Evolutionary conservation across 306 rosid species (phyloP).

Genomic region (Trifolium repens): DNA sequence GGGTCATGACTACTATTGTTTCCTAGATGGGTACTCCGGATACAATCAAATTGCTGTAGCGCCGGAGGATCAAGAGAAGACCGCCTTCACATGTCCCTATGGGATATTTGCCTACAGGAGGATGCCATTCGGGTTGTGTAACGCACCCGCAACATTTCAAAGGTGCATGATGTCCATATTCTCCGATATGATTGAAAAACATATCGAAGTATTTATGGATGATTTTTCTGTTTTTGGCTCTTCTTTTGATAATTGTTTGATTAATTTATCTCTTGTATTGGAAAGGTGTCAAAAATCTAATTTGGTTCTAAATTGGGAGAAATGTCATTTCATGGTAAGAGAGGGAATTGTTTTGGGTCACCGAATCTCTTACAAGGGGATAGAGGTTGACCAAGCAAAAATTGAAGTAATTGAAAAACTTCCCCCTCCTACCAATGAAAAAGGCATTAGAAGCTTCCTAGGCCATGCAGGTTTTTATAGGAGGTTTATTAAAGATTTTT

Average conservation of each 20-base stretch:
- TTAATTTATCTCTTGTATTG: not conserved
- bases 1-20: not conserved
- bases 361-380: too few species aligned
- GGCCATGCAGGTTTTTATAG: too few species aligned
- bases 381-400: too few species aligned
- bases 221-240: not conserved
- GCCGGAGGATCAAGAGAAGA: not conserved
- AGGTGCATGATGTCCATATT: not conserved
- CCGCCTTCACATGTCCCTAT: not conserved
- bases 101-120: not conserved
- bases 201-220: not conserved
- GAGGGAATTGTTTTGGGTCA: too few species aligned
- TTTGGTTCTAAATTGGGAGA: too few species aligned
- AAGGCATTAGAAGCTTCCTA: too few species aligned
- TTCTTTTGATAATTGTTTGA: not conserved
- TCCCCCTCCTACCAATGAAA: too few species aligned
- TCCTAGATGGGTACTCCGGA: too few species aligned
- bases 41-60: not conserved
- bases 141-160: not conserved
- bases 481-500: too few species aligned
- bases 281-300: not conserved
- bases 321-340: too few species aligned
- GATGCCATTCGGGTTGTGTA: not conserved
- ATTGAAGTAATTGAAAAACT: too few species aligned
- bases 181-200: not conserved